Conservation (phyloP, 768 basidiomycete genomes). For the Russula dissimulans region DNA sequence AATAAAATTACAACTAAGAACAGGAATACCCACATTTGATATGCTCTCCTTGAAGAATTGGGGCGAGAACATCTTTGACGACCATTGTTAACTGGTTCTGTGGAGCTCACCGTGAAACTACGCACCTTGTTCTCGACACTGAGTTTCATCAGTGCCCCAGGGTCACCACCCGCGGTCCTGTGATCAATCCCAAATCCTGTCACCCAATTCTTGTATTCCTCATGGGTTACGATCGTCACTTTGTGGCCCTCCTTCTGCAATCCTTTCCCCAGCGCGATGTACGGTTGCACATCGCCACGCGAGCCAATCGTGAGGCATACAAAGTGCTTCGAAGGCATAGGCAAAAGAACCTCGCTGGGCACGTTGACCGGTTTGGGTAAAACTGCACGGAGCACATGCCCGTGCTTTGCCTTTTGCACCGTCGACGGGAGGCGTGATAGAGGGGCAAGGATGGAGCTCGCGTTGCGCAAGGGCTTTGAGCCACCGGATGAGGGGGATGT, state of each 20-base stretch:
- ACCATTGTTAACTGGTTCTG: slow-evolving; percentile 19
- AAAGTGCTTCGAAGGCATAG: slow-evolving; percentile 40
- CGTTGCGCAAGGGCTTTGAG: slow-evolving; percentile 14
- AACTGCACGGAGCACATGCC: slow-evolving; percentile 24
- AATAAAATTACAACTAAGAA: not conserved
- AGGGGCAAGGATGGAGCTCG: slow-evolving; percentile 37
- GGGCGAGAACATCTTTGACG: slow-evolving; percentile 57
- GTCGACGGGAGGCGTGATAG: slow-evolving; percentile 34
- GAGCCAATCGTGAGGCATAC: slow-evolving; percentile 59
- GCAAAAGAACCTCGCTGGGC: slow-evolving; percentile 29
- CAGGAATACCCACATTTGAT: slow-evolving; percentile 33
- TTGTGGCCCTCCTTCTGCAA: slow-evolving; percentile 35
- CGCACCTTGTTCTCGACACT: slow-evolving; percentile 38
- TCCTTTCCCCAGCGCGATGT: slow-evolving; percentile 37
- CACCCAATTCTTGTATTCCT: slow-evolving; percentile 46
- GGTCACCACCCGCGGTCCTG: slow-evolving; percentile 59
- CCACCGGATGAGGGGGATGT: not conserved
- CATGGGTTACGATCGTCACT: slow-evolving; percentile 42
- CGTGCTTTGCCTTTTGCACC: slow-evolving; percentile 25
- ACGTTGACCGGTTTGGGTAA: slow-evolving; percentile 43
- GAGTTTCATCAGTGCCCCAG: slow-evolving; percentile 59
- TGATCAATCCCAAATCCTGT: slow-evolving; percentile 50
- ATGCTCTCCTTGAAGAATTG: slow-evolving; percentile 61
- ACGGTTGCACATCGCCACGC: slow-evolving; percentile 44
- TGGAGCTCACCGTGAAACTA: not conserved